A percentile compares a stretch with the other conserved stretches of the same genome.
phyloP scores from a whole-genome alignment of 495 filamentous ascomycete species.

The Penicillium samsonianum region DNA sequence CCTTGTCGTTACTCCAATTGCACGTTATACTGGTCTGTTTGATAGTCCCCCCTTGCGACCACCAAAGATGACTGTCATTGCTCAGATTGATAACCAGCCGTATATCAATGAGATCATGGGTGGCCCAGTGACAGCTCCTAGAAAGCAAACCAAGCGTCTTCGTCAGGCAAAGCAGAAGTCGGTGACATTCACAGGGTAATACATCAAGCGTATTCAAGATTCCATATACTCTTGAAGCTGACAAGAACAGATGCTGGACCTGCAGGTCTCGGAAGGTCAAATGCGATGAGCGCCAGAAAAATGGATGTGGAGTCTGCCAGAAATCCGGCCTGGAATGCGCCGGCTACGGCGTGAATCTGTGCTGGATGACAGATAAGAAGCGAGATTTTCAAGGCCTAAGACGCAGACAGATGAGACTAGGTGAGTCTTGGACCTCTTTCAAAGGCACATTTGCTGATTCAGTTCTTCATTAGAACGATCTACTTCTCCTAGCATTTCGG shows the following conservation, averaged over 20 bases:
- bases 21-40: not conserved
- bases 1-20: not conserved
- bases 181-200: slow-evolving; percentile 16
- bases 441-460: not conserved
- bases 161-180: slow-evolving; percentile 5
- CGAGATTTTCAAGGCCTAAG: not conserved
- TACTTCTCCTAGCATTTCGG: slow-evolving; percentile 5
- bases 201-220: not conserved
- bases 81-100: not conserved
- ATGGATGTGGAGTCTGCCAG: slow-evolving; percentile 13
- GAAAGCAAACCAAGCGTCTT: not conserved
- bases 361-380: slow-evolving; percentile 9
- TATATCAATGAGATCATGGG: not conserved
- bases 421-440: not conserved
- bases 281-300: slow-evolving; percentile 15
- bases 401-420: slow-evolving; percentile 10
- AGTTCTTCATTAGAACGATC: slow-evolving; percentile 3
- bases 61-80: not conserved
- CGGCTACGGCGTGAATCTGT: slow-evolving; percentile 10
- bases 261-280: slow-evolving; percentile 17
- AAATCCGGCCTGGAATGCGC: slow-evolving; percentile 6
- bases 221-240: not conserved
- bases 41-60: not conserved
- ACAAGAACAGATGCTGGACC: slow-evolving; percentile 12
- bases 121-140: not conserved